phyloP scores from a whole-genome alignment of 2,329 filamentous ascomycete genomes.

The Stagonosporopsis rhizophila region DNA sequence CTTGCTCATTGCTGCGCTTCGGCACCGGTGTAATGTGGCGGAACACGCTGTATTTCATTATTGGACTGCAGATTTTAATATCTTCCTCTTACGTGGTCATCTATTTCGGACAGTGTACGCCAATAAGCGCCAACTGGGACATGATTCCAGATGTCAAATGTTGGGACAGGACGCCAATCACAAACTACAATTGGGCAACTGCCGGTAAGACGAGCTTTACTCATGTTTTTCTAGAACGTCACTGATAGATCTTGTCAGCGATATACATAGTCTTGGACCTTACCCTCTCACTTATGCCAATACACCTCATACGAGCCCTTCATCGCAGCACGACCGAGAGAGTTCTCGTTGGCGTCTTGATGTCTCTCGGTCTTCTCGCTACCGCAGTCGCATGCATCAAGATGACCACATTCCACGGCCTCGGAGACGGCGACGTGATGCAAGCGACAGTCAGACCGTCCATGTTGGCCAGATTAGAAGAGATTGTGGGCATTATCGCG shows the following conservation, averaged over 20 bases:
- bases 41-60: constrained; percentile 30
- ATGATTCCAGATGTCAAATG: constrained; percentile 29
- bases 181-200: constrained; percentile 34
- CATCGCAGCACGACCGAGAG: constrained; percentile 31
- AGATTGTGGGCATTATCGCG: constrained; percentile 39
- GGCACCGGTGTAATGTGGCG: constrained; percentile 29
- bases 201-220: constrained; percentile 21
- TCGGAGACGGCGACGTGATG: constrained; percentile 35
- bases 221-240: neutral
- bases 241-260: constrained; percentile 15
- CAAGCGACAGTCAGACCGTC: constrained; percentile 36
- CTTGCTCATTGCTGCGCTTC: constrained; percentile 34
- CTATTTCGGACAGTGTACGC: constrained; percentile 37
- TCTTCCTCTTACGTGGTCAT: constrained; percentile 35
- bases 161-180: constrained; percentile 29
- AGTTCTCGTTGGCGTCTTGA: constrained; percentile 33
- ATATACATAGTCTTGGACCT: constrained; percentile 39
- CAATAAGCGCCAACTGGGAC: constrained; percentile 35
- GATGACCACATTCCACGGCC: constrained; percentile 33
- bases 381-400: constrained; percentile 33
- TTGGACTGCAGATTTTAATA: constrained; percentile 30
- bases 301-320: constrained; percentile 32
- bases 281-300: constrained; percentile 35
- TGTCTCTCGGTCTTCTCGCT: constrained; percentile 34
- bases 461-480: constrained; percentile 36